Conservation (phyloP, 2,329 filamentous ascomycete genomes). For the Shiraia bambusicola region DNA sequence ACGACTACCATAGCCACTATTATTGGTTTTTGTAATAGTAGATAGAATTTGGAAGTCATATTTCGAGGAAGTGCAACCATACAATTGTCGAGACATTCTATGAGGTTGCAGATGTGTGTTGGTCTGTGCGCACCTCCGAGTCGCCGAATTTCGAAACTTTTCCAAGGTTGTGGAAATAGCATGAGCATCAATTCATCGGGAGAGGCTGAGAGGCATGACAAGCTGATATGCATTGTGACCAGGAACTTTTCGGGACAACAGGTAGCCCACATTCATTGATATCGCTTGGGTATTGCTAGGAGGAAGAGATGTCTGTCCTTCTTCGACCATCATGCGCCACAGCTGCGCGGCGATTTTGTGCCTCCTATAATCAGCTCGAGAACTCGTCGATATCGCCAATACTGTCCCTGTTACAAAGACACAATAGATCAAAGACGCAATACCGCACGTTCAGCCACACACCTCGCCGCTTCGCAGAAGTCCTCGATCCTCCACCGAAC, state of each 20-base stretch:
- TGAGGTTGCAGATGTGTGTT: background rate
- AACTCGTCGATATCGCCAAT: slow-evolving; percentile 20
- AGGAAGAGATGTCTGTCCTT: slow-evolving; percentile 24
- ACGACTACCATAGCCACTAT: too few relatives aligned
- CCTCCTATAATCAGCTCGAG: slow-evolving; percentile 17
- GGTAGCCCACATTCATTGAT: too few relatives aligned
- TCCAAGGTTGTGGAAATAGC: slow-evolving; percentile 1
- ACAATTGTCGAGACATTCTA: background rate
- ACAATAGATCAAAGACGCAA: slow-evolving; percentile 13
- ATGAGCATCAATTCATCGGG: background rate
- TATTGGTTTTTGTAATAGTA: too few relatives aligned
- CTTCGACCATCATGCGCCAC: slow-evolving; percentile 30
- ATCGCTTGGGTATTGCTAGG: too few relatives aligned
- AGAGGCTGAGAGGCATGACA: too few relatives aligned
- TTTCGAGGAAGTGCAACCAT: too few relatives aligned
- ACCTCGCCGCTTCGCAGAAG: slow-evolving; percentile 24
- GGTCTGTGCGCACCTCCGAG: slow-evolving; percentile 4
- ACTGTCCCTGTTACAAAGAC: slow-evolving; percentile 22
- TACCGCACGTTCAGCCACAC: slow-evolving; percentile 29
- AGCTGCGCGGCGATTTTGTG: slow-evolving; percentile 33
- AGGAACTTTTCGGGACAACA: background rate
- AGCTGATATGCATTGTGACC: background rate
- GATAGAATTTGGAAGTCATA: too few relatives aligned
- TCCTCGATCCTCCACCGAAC: slow-evolving; percentile 27
- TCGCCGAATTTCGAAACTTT: slow-evolving; percentile 1